phyloP scores from a whole-genome alignment of 306 rosid genomes.

The Boehmeria nivea region DNA sequence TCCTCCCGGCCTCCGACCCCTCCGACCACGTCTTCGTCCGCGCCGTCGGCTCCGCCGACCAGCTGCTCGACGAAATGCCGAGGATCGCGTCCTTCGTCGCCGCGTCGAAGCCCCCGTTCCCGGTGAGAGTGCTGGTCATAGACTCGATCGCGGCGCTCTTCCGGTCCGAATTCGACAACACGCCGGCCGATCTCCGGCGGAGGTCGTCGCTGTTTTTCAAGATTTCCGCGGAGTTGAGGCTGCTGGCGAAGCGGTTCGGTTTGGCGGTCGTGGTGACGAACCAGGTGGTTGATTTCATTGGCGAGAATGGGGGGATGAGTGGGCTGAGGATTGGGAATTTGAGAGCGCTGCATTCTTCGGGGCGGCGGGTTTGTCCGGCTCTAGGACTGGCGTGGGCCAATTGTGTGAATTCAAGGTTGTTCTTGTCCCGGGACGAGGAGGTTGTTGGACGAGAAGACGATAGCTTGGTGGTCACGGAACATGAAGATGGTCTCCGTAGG shows the following conservation, averaged over 20 bases:
- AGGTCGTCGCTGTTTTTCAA: constrained; percentile 65
- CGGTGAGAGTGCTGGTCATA: constrained; percentile 54
- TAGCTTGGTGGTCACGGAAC: constrained; percentile 2
- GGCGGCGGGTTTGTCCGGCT: constrained; percentile 71
- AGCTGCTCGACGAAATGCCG: constrained; percentile 41
- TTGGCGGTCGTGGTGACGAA: constrained; percentile 75
- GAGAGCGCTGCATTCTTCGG: constrained; percentile 43
- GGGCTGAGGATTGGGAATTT: constrained; percentile 65
- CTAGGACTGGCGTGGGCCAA: constrained; percentile 81
- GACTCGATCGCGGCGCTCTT: constrained; percentile 88
- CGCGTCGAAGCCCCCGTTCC: constrained; percentile 25
- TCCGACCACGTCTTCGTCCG: constrained; percentile 38
- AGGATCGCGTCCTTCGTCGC: constrained; percentile 35
- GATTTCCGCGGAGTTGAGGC: constrained; percentile 60
- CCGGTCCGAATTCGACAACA: constrained; percentile 77
- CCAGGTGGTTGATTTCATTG: constrained; percentile 75
- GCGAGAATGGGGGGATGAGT: constrained; percentile 28
- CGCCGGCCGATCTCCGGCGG: constrained; percentile 44
- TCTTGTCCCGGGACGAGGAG: constrained; percentile 50
- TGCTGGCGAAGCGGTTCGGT: constrained; percentile 46
- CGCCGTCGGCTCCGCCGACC: constrained; percentile 40
- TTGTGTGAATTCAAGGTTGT: constrained; percentile 81
- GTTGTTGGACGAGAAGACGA: constrained; percentile 19
- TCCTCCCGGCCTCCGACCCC: constrained; percentile 30
- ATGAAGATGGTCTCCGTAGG: constrained; percentile 6